Base-by-base conservation (phyloP, 176 grass and related monocot genomes). In the Oryza punctata region DNA sequence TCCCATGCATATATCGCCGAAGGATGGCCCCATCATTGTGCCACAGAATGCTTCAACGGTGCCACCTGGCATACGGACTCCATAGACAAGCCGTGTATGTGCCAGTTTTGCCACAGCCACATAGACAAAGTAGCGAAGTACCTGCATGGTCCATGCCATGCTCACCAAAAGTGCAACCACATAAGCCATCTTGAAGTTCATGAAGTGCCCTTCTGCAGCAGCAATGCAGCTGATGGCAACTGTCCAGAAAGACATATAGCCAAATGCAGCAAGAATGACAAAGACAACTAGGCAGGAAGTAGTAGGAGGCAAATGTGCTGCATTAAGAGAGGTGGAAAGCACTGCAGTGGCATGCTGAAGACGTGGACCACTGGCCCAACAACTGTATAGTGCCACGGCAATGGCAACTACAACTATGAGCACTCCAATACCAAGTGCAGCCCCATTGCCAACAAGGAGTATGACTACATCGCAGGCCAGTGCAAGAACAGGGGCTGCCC, bases 111-210 rank as follows among this genome's bases (percentile, higher is more conserved):
- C 88, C 81, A 95, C 88, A 3, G 87, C 87, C 63, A 93, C 91
- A 79, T 91, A 88, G 38, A 93, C 85, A 24, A 84, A 10, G 33
- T 95, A 95, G 9, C 88, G 84, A 72, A 91, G 59, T 30, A 89
- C 81, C 73, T 94, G 92, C 96, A 98, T 98, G 52, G 91, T 98
- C 96, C 96, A 95, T 33, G 82, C 80, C 67, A 98, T 84, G 87
- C 86, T 98, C 18, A 90, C 87, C 77, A 98, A 80, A 76, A 98
- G 91, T 19, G 80, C 75, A 28, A 71, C 69, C 78, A 91, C 91
- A 84, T 88, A 95, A 57, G 89, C 76, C 35, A 86, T 16, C 41
- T 64, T 82, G 49, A 91, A 88, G 25, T 79, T 72, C 88, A 86
- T 83, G 47, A 86, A 82, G 79, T 83, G 78, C 46, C 82, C 70